Percentiles rank a stretch among this genome's conserved stretches.
Conservation (phyloP, 805 yeast genomes). For the Maudiozyma bulderi region DNA sequence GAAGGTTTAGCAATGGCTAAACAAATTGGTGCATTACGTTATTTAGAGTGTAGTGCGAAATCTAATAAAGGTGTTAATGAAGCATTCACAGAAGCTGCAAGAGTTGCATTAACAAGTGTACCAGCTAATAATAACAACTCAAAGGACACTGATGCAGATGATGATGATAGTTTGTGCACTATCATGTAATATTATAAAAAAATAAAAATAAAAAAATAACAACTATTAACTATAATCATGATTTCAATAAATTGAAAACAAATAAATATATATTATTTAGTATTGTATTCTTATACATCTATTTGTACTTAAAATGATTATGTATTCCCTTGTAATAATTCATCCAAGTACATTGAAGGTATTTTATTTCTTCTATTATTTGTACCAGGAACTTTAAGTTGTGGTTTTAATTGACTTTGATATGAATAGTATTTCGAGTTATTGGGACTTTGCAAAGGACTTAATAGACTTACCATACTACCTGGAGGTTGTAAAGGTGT, state of each 20-base stretch:
- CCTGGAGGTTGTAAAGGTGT: background rate
- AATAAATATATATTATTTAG: background rate
- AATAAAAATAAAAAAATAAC: background rate
- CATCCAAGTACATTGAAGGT: slow-evolving; percentile 19
- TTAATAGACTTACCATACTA: background rate
- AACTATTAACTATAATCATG: background rate
- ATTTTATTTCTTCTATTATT: slow-evolving; percentile 4
- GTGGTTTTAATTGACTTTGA: background rate
- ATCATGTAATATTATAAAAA: slow-evolving; percentile 29
- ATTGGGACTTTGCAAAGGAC: background rate
- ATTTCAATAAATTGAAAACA: background rate
- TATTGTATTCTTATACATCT: background rate
- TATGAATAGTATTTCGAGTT: background rate
- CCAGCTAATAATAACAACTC: slow-evolving; percentile 59
- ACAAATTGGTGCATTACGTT: slow-evolving; percentile 85
- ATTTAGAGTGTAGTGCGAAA: slow-evolving; percentile 94
- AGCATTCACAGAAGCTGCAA: slow-evolving; percentile 96
- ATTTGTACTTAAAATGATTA: background rate
- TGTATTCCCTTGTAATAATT: slow-evolving; percentile 8
- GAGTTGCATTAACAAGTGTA: slow-evolving; percentile 86
- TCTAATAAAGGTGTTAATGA: slow-evolving; percentile 97
- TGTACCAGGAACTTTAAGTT: background rate
- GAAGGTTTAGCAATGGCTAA: slow-evolving; percentile 92
- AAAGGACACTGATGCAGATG: slow-evolving; percentile 6
- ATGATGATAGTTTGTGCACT: slow-evolving; percentile 30